phyloP scores from a whole-genome alignment of 352 stramenopile genomes.

The Phytophthora multivora region DNA sequence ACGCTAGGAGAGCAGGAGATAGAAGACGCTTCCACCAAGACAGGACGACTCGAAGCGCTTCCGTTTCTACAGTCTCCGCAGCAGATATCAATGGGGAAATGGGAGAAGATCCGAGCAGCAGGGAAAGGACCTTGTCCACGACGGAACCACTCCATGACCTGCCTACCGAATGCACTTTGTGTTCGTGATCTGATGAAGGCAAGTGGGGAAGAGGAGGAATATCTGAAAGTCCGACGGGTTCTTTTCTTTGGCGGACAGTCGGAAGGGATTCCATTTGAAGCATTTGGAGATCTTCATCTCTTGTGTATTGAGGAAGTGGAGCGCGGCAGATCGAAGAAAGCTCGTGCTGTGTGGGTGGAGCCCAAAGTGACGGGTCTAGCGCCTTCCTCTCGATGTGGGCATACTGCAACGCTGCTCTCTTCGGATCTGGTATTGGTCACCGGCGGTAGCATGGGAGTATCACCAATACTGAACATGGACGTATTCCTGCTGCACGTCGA shows the following conservation, averaged over 20 bases:
- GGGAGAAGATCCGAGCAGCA: slow-evolving; percentile 58
- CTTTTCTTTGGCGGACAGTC: slow-evolving; percentile 74
- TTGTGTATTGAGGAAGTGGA: slow-evolving; percentile 42
- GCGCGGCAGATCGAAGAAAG: slow-evolving; percentile 20
- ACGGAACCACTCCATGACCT: slow-evolving; percentile 73
- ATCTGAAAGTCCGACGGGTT: slow-evolving; percentile 46
- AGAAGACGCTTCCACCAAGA: not conserved
- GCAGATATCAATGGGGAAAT: slow-evolving; percentile 53
- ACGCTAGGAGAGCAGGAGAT: slow-evolving; percentile 26
- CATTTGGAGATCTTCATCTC: slow-evolving; percentile 67
- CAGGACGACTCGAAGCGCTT: slow-evolving; percentile 26
- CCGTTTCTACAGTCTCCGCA: slow-evolving; percentile 45
- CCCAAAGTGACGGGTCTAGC: slow-evolving; percentile 33
- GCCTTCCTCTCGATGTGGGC: slow-evolving; percentile 53
- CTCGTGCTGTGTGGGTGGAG: slow-evolving; percentile 45
- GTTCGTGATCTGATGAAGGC: slow-evolving; percentile 20
- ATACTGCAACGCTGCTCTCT: slow-evolving; percentile 51
- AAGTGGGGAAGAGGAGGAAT: not conserved
- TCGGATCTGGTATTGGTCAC: slow-evolving; percentile 52
- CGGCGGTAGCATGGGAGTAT: slow-evolving; percentile 68
- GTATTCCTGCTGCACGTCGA: slow-evolving; percentile 53
- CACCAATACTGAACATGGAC: slow-evolving; percentile 47
- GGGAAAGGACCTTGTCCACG: slow-evolving; percentile 54
- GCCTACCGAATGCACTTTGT: slow-evolving; percentile 40
- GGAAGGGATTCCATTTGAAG: slow-evolving; percentile 69